Percentiles rank a stretch among this genome's conserved stretches.
Evolutionary conservation across 1,284 basidiomycete species (phyloP).

Genomic region (Salmacisia buchloeana): DNA sequence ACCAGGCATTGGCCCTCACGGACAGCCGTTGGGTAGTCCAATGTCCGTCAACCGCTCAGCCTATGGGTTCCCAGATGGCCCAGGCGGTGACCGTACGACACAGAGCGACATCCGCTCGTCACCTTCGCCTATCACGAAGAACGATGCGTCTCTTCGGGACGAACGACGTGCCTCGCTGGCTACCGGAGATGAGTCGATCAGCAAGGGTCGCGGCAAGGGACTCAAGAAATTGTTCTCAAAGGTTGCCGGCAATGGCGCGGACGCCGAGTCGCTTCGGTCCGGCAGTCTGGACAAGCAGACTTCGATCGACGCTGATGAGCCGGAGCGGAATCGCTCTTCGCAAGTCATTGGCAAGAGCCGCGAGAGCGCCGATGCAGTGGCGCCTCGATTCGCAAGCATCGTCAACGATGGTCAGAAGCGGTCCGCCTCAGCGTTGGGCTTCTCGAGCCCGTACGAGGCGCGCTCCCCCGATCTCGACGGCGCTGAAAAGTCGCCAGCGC

Average conservation of each 20-base stretch:
- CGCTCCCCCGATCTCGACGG: not conserved
- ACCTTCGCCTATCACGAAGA: not conserved
- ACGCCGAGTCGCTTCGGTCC: conserved; percentile 1
- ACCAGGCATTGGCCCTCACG: too few species aligned
- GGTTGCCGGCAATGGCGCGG: not conserved
- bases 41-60: not conserved
- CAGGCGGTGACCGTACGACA: too few species aligned
- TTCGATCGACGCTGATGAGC: not conserved
- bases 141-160: not conserved
- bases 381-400: not conserved
- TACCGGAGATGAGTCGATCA: not conserved
- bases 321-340: not conserved
- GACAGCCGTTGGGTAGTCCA: not conserved
- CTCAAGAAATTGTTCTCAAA: conserved; percentile 6
- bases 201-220: conserved; percentile 5
- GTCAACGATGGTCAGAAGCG: not conserved
- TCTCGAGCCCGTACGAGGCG: not conserved
- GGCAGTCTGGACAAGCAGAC: not conserved
- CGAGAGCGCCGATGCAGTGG: not conserved
- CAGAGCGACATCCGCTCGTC: too few species aligned
- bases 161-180: not conserved
- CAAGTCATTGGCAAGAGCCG: not conserved
- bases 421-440: not conserved
- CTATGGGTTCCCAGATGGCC: not conserved
- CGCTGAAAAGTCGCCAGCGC: not conserved